phyloP scores from a whole-genome alignment of 441 rosid species.

The Breynia disticha region DNA sequence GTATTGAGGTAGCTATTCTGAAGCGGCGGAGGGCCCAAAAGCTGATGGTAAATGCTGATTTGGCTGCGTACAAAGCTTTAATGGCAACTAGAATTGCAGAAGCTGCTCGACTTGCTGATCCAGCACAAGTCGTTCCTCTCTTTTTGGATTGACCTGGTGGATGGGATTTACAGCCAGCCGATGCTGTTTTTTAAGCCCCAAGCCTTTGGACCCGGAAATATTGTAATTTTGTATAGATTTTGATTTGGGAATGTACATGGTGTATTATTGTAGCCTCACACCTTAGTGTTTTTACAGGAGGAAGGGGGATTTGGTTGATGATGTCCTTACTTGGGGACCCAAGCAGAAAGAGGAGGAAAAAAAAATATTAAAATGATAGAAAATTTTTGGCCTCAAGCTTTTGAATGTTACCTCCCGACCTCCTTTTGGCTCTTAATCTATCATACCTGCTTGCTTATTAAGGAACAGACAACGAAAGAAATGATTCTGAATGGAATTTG shows the following conservation, averaged over 20 bases:
- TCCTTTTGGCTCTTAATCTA: too few relatives aligned
- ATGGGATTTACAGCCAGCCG: neutral
- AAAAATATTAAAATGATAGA: too few relatives aligned
- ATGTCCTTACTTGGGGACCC: conserved; percentile 6
- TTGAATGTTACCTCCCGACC: too few relatives aligned
- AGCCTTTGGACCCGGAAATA: conserved; percentile 17
- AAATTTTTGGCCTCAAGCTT: too few relatives aligned
- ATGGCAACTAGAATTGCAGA: conserved; percentile 59
- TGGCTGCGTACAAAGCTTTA: conserved; percentile 61
- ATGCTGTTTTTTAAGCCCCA: conserved; percentile 21
- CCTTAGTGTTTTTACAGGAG: conserved; percentile 17
- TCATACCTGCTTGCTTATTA: too few relatives aligned
- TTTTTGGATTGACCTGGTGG: conserved; percentile 27
- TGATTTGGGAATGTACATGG: conserved; percentile 27
- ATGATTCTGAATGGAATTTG: too few relatives aligned
- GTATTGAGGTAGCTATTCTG: conserved; percentile 33
- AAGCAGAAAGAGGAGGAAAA: neutral
- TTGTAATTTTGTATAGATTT: conserved; percentile 40
- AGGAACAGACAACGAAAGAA: too few relatives aligned
- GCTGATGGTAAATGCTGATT: conserved; percentile 61
- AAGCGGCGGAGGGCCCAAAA: conserved; percentile 57
- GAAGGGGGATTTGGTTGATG: conserved; percentile 10
- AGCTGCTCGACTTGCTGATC: conserved; percentile 30
- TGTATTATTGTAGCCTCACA: conserved; percentile 35
- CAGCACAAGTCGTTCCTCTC: conserved; percentile 25